Conservation (phyloP, 1,139 yeast genomes). For the Sugiyamaella castrensis region DNA sequence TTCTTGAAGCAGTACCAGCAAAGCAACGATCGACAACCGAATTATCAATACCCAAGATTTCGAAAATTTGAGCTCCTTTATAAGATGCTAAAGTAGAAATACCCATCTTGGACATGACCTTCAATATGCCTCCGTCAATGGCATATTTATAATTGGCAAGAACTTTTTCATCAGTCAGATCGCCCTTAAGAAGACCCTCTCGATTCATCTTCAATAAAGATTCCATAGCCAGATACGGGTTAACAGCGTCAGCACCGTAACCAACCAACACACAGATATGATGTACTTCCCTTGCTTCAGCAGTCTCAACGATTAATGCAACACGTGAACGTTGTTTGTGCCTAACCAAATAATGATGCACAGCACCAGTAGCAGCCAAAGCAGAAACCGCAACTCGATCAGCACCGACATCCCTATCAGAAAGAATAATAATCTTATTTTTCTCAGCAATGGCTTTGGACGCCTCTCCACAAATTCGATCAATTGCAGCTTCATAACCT, state of each 20-base stretch:
- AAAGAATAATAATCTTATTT: slow-evolving; percentile 68
- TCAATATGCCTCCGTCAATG: slow-evolving; percentile 84
- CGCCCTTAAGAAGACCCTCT: slow-evolving; percentile 67
- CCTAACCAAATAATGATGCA: slow-evolving; percentile 93
- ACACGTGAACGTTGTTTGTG: slow-evolving; percentile 96
- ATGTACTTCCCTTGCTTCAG: slow-evolving; percentile 97
- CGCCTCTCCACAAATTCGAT: slow-evolving; percentile 83
- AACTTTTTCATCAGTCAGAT: slow-evolving; percentile 55
- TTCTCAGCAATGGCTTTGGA: slow-evolving; percentile 77
- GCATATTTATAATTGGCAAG: slow-evolving; percentile 77
- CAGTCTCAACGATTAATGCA: slow-evolving; percentile 86
- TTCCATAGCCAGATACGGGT: slow-evolving; percentile 92
- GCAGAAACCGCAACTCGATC: slow-evolving; percentile 79
- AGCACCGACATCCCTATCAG: slow-evolving; percentile 63
- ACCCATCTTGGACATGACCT: slow-evolving; percentile 99
- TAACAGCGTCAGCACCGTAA: slow-evolving; percentile 95
- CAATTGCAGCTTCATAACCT: slow-evolving; percentile 83
- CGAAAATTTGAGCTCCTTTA: slow-evolving; percentile 98
- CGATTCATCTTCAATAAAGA: slow-evolving; percentile 79
- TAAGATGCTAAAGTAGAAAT: slow-evolving; percentile 95
- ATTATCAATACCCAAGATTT: slow-evolving; percentile 93
- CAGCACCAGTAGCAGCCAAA: slow-evolving; percentile 94
- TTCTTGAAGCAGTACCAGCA: slow-evolving; percentile 96
- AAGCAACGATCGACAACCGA: slow-evolving; percentile 94
- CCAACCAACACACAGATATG: slow-evolving; percentile 93